Base-by-base conservation (phyloP, 495 filamentous ascomycete species). In the Aspergillus biplanus region DNA sequence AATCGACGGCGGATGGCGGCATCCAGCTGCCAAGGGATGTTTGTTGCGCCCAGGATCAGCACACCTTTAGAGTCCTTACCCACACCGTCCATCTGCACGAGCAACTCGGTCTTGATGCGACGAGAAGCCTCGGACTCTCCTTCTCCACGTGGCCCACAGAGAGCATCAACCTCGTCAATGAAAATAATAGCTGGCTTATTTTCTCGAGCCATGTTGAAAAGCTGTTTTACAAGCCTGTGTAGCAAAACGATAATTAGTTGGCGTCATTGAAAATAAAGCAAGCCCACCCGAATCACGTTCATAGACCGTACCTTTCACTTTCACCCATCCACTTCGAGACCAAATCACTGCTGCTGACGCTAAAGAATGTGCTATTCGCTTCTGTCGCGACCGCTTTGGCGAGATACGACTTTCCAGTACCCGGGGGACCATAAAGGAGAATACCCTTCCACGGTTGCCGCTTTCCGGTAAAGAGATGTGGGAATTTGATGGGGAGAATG, bases 261-360 rank as follows among this genome's bases (percentile, higher is more conserved):
- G 15, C n/a, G 12, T 12, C 33, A 7, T n/a, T n/a, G n/a, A n/a
- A 27, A 12, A 50, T 18, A 34, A 12, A 15, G 48, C 15, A 52
- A 39, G 15, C 37, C 33, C 21, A 27, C 21, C 21, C 2, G 21
- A 52, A 72, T 62, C 21, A 57, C n/a, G n/a, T 15, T 37, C 52
- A 8, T 21, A 46, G 16, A 13, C 7, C 83, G 56, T 78, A 97
- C 94, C 94, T 83, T 85, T 99, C 95, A 84, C 89, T 93, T 75
- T 99, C 95, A 76, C 95, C 95, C 96, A 99, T 98, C 95, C 95
- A 99, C 73, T 99, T 99, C 61, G 90, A 93, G 34, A 98, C 96
- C 77, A 99, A 73, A 73, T 98, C 96, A 80, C 91, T 95, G 79
- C 90, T 94, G 79, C 91, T 96, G 64, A 99, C 93, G 71, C 92